A percentile compares a stretch with the other conserved stretches of the same genome.
Conservation (phyloP, 2,329 filamentous ascomycete species). For the Fusarium ambrosium region DNA sequence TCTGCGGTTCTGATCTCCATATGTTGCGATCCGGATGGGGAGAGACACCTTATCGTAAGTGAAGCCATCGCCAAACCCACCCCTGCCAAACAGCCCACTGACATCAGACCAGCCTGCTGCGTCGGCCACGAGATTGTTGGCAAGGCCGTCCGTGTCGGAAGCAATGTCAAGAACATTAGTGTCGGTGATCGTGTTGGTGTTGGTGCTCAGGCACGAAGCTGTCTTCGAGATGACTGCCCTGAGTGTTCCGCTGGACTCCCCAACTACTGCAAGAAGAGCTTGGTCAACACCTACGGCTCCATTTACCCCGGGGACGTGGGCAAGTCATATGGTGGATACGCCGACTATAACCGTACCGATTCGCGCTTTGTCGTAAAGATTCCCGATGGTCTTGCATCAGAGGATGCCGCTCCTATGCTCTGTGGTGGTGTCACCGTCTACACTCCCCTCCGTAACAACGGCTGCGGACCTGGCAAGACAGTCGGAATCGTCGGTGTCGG, state of each 20-base stretch:
- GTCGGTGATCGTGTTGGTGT: constrained; percentile 75
- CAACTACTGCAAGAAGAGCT: constrained; percentile 56
- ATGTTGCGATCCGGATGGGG: constrained; percentile 66
- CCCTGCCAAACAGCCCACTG: constrained; percentile 5
- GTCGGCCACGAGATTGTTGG: constrained; percentile 77
- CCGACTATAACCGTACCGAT: constrained; percentile 50
- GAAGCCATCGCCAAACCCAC: not conserved
- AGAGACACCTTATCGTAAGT: constrained; percentile 56
- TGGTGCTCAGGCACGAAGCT: constrained; percentile 70
- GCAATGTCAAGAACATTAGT: constrained; percentile 62
- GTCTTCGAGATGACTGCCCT: constrained; percentile 58
- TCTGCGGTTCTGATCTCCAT: constrained; percentile 74
- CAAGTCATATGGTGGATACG: constrained; percentile 62
- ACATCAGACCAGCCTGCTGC: constrained; percentile 57
- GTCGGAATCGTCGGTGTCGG: constrained; percentile 78
- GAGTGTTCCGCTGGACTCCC: constrained; percentile 57
- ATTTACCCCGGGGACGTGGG: constrained; percentile 61
- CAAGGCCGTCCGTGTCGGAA: constrained; percentile 66
- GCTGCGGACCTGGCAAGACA: constrained; percentile 73
- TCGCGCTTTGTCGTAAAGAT: constrained; percentile 63
- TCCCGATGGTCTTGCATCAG: constrained; percentile 56
- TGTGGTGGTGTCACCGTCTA: constrained; percentile 78
- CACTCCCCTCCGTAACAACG: constrained; percentile 71
- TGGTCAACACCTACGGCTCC: constrained; percentile 66
- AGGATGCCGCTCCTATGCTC: constrained; percentile 71